Evolutionary conservation across 108 stramenopile species (phyloP).

Genomic region (Bacterosira constricta): DNA sequence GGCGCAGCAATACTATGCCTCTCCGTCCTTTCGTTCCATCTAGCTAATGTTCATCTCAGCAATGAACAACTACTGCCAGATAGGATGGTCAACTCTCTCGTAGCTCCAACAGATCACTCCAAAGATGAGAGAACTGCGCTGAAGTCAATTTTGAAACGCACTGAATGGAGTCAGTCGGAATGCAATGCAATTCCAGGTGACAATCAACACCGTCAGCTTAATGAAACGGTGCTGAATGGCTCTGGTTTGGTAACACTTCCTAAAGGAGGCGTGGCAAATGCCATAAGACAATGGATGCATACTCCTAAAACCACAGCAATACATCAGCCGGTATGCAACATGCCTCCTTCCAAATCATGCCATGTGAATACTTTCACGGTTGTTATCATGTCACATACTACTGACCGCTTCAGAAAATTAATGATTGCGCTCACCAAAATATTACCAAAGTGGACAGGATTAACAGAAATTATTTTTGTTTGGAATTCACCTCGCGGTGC

Average conservation of each 20-base stretch:
- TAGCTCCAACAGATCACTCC: background rate
- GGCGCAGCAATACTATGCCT: background rate
- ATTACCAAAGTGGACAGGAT: background rate
- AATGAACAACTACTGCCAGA: background rate
- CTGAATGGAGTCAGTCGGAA: background rate
- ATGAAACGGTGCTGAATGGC: background rate
- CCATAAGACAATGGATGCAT: background rate
- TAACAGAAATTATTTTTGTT: constrained; percentile 61
- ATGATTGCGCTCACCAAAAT: background rate
- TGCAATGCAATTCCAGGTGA: background rate
- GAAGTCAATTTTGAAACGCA: background rate
- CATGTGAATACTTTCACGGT: constrained; percentile 4
- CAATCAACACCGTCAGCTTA: background rate
- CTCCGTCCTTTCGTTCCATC: background rate
- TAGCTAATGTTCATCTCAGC: background rate
- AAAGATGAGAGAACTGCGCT: background rate
- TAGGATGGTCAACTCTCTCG: background rate
- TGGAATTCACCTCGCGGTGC: constrained; percentile 66
- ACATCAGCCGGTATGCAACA: background rate
- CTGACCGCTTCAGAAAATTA: background rate
- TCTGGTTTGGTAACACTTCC: background rate
- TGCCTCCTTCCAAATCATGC: constrained; percentile 8
- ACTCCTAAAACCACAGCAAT: background rate
- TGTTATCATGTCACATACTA: constrained; percentile 1
- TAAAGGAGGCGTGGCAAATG: constrained; percentile 2